Evolutionary conservation across 1,284 basidiomycete genomes (phyloP), one percentile per base, ranked within the genome.

Genomic region (Tylopilus sp.): DNA sequence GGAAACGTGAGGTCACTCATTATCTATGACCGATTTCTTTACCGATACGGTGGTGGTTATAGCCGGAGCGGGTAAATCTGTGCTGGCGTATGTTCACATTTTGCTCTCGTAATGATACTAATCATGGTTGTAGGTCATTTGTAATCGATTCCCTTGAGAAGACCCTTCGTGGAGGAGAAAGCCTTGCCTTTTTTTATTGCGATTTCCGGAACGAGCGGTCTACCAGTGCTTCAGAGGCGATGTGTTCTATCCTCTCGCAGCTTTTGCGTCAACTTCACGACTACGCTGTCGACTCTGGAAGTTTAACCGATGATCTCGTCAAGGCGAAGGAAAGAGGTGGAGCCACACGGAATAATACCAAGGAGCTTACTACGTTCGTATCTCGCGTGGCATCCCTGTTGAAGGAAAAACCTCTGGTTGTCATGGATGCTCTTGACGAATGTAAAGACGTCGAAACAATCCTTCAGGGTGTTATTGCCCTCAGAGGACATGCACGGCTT

Each of bases 51-150:
- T 11, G 3, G 13, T 6, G 25, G 22, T 19, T 20, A 42, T 14
- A 50, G 48, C 48, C 15, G 48, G 48, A 9, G 48, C 48, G 8
- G 48, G 48, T 37, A 50, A 50, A 50, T 50, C 48, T 6, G 48
- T 50, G 2, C 37, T 50, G 26, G 42, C 35, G 48, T 50, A 37
- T 31, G 48, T 37, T 25, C 8, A n/a, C 11, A 3, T n/a, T 15
- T 10, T 1, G 4, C 8, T 26, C 4, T 15, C 19, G 11, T 17
- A 5, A 2, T 17, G 8, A 28, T 20, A 6, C 26, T 43, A 11
- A 39, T 3, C 1, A 11, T 9, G 3, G 20, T 31, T n/a, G 9
- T 22, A 37, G 47, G 26, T 50, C 48, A 5, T 43, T 22, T 17
- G 33, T 50, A 15, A 50, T 50, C 7, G 5, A 50, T 24, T 50